Evolutionary conservation across 2,329 filamentous ascomycete genomes (phyloP).

Genomic region (Exophiala calicioides): DNA sequence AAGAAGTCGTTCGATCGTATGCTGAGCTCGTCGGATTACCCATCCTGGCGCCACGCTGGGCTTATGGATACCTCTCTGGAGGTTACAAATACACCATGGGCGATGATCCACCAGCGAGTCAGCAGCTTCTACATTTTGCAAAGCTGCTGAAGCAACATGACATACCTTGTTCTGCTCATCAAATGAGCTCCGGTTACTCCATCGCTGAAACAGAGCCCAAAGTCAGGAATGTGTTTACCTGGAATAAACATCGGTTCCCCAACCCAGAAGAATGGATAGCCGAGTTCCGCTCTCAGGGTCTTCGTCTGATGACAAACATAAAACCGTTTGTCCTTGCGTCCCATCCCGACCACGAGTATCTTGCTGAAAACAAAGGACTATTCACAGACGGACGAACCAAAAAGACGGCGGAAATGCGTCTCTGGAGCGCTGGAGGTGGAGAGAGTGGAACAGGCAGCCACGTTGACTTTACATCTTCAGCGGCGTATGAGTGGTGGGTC

Average conservation of each 20-base stretch:
- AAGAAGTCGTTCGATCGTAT: constrained; percentile 66
- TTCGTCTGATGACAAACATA: constrained; percentile 69
- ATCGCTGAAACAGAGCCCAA: constrained; percentile 67
- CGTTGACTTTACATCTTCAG: constrained; percentile 70
- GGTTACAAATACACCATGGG: constrained; percentile 64
- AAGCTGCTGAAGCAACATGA: constrained; percentile 63
- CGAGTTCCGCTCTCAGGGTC: constrained; percentile 63
- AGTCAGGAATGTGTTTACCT: constrained; percentile 70
- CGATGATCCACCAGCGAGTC: constrained; percentile 56
- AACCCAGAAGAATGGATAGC: constrained; percentile 65
- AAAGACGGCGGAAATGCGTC: constrained; percentile 58
- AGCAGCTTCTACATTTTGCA: constrained; percentile 63
- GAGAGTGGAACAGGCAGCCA: constrained; percentile 70
- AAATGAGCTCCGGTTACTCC: constrained; percentile 73
- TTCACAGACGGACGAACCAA: constrained; percentile 62
- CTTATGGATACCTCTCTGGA: constrained; percentile 71
- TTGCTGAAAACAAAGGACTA: constrained; percentile 61
- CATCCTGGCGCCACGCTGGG: constrained; percentile 68
- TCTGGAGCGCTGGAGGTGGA: constrained; percentile 73
- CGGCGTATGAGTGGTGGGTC: constrained; percentile 71
- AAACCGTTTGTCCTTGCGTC: constrained; percentile 70
- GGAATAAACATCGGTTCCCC: constrained; percentile 70
- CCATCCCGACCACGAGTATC: constrained; percentile 66
- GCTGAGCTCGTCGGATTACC: constrained; percentile 69
- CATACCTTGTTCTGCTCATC: constrained; percentile 70